phyloP scores from a whole-genome alignment of 176 grass and related monocot genomes.

The Oryza glumipatula region DNA sequence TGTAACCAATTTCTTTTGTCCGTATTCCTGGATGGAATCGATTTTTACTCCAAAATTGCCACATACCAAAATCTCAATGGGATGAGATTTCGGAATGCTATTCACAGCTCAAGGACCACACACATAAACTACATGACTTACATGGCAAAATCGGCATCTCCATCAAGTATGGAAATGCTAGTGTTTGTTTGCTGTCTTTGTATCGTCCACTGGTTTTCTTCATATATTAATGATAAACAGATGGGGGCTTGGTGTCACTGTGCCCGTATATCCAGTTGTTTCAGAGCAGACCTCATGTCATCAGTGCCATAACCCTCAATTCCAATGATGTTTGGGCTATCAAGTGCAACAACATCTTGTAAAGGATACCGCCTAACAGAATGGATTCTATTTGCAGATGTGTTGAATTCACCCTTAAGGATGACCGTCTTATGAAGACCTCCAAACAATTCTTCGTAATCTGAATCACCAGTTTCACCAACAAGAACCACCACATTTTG shows the following conservation, averaged over 20 bases:
- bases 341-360: conserved; percentile 77
- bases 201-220: conserved; percentile 35
- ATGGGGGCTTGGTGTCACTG: conserved; percentile 15
- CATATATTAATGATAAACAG: conserved; percentile 19
- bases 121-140: conserved; percentile 14
- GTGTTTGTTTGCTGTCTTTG: conserved; percentile 39
- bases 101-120: conserved; percentile 36
- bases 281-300: conserved; percentile 59
- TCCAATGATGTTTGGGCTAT: conserved; percentile 73
- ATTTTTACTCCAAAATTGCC: conserved; percentile 22
- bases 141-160: conserved; percentile 56
- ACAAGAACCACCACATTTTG: conserved; percentile 66
- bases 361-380: conserved; percentile 69
- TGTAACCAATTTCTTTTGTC: conserved; percentile 9
- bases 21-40: conserved; percentile 1
- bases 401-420: conserved; percentile 76
- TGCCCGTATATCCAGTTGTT: conserved; percentile 50
- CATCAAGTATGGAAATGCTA: conserved; percentile 40
- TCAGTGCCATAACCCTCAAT: conserved; percentile 54
- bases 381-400: conserved; percentile 65
- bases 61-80: not conserved
- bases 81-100: not conserved
- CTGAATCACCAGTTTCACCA: conserved; percentile 87
- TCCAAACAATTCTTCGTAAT: conserved; percentile 84
- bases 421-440: conserved; percentile 85